A percentile compares a stretch with the other conserved stretches of the same genome.
phyloP scores from a whole-genome alignment of 2,329 filamentous ascomycete genomes.

The Penicillium palitans region DNA sequence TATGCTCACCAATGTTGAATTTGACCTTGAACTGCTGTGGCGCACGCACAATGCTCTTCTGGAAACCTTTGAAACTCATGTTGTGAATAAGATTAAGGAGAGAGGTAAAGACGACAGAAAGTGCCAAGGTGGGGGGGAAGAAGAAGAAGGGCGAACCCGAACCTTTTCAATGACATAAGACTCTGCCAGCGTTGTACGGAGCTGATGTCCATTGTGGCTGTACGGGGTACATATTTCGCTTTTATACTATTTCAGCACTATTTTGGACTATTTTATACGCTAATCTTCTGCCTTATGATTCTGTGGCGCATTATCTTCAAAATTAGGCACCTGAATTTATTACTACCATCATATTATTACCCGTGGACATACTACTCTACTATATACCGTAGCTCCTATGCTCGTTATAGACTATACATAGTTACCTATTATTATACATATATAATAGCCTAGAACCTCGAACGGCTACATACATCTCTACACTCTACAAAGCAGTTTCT shows the following conservation, averaged over 20 bases:
- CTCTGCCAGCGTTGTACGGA: conserved; percentile 7
- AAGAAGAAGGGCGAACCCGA: conserved; percentile 11
- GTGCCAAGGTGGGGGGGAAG: conserved; percentile 5
- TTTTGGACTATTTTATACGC: neutral
- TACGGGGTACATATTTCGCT: neutral
- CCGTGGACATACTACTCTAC: no score
- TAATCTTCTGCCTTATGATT: neutral
- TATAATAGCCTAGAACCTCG: neutral
- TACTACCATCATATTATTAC: no score
- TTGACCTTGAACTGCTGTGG: conserved; percentile 88
- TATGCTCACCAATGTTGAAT: conserved; percentile 94
- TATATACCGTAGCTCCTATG: neutral
- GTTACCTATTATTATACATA: neutral
- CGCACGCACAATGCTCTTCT: conserved; percentile 84
- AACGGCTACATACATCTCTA: neutral
- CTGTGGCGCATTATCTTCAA: conserved; percentile 12
- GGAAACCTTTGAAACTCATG: conserved; percentile 98
- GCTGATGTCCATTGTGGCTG: conserved; percentile 13
- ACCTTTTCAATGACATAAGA: conserved; percentile 29
- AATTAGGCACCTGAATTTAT: conserved; percentile 16
- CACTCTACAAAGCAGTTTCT: neutral
- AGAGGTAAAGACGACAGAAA: conserved; percentile 16
- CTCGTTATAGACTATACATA: neutral
- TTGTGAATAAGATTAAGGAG: conserved; percentile 15
- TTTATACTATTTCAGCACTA: neutral